Base-by-base conservation (phyloP, 2,329 filamentous ascomycete genomes). In the Magnaporthiopsis rhizophila region DNA sequence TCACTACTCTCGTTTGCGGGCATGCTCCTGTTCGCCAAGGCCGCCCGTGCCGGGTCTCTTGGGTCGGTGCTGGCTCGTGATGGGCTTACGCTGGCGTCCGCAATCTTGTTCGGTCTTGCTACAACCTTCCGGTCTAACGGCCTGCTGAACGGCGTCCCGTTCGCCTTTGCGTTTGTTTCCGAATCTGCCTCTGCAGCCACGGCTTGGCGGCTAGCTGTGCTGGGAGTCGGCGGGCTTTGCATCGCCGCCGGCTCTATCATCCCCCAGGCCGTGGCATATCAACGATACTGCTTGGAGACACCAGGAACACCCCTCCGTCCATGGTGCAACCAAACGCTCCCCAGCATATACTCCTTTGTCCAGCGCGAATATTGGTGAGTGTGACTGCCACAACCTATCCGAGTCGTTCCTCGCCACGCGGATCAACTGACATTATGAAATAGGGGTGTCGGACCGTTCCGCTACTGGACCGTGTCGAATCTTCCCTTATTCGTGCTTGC, bases 261-360 rank as follows among this genome's bases (percentile, higher is more conserved):
- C 0, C 94, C 95, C 9, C 95, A 99, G 73, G 79, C 82, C 61
- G 69, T 89, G 50, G 93, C 93, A 2, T 97, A 91, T 75, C 73
- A 75, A 62, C 82, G 85, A 57, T 97, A 89, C 74, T 97, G 92
- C 71, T 66, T 69, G 53, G 26, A 30, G n/a, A 1, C 61, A 15
- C 34, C 32, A 30, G 50, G 26, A 21, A 28, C 24, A 45, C 15
- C 50, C 6, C 50, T 63, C n/a, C 21, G 26, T 32, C 84, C 86
- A 4, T 99, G 95, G 95, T 99, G 95, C 74, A 73, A 75, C 26
- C 81, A 79, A 24, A 74, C 77, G n/a, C 67, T 93, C 15, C 95
- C 95, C 4, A 96, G 92, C 73, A 93, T 99, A 66, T 98, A 96
- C 76, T 83, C 86, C 0, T 98, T 90, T 80, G 94, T 98, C 2